phyloP scores from a whole-genome alignment of 306 rosid genomes.

The Vigna radiata region DNA sequence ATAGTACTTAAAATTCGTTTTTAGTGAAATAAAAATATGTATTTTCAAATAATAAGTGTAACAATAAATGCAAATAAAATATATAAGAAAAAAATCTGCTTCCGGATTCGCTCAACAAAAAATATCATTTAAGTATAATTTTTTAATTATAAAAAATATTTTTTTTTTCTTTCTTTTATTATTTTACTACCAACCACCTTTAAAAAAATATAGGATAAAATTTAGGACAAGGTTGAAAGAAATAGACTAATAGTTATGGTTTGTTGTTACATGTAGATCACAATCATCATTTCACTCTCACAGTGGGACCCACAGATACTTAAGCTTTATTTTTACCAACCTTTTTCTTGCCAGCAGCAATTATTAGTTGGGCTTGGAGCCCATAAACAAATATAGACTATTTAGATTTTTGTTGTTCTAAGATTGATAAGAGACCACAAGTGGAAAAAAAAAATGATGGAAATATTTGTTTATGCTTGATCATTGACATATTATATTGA shows the following conservation, averaged over 20 bases:
- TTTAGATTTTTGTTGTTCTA: not conserved
- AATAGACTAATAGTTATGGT: not conserved
- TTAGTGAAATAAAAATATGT: not conserved
- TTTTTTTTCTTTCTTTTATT: not conserved
- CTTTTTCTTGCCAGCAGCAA: no score
- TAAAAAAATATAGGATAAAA: not conserved
- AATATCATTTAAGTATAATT: not conserved
- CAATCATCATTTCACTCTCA: not conserved
- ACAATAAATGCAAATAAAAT: constrained; percentile 2
- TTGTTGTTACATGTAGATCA: not conserved
- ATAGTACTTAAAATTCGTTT: no score
- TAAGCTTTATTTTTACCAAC: no score
- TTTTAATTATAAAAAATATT: not conserved
- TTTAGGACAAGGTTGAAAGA: not conserved
- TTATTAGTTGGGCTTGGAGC: constrained; percentile 20
- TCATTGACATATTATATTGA: not conserved
- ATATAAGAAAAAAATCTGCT: not conserved
- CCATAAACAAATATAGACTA: not conserved
- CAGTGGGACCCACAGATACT: constrained; percentile 20
- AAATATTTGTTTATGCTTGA: not conserved
- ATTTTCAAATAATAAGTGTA: not conserved
- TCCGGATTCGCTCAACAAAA: not conserved
- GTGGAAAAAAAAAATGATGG: no score
- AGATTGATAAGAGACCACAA: no score
- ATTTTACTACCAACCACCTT: not conserved